Conservation (phyloP, 1,284 basidiomycete genomes). For the Malassezia vespertilionis region DNA sequence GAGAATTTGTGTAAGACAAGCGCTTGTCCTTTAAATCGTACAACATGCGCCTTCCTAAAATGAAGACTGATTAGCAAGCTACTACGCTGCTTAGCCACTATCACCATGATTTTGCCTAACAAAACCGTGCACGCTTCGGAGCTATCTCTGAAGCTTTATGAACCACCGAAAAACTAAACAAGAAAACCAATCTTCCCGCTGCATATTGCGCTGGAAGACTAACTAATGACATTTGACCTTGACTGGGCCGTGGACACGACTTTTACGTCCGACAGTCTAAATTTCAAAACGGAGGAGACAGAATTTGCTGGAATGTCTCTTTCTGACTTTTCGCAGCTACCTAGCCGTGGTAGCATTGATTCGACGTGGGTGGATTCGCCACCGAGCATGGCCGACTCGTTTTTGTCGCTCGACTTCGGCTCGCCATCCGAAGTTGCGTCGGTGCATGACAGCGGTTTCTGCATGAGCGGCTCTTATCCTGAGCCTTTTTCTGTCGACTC, state of each 20-base stretch:
- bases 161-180: constrained; percentile 1
- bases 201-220: no score
- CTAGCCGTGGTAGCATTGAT: background rate
- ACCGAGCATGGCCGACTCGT: constrained; percentile 7
- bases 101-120: constrained; percentile 12
- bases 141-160: constrained; percentile 15
- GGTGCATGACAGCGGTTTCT: background rate
- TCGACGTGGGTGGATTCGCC: constrained; percentile 16
- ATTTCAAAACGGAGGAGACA: constrained; percentile 2
- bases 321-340: background rate
- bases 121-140: constrained; percentile 12
- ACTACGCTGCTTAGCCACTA: constrained; percentile 8
- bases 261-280: background rate
- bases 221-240: background rate
- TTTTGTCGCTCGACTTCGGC: constrained; percentile 16
- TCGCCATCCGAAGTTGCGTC: constrained; percentile 1
- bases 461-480: no score
- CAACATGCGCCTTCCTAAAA: background rate
- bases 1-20: constrained; percentile 8
- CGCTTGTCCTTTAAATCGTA: constrained; percentile 1
- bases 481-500: no score
- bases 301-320: constrained; percentile 3
- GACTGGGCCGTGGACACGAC: background rate
- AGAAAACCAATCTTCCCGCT: background rate
- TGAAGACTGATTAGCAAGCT: background rate